Conservation (phyloP, 495 filamentous ascomycete genomes). For the Jackrogersella multiformis region DNA sequence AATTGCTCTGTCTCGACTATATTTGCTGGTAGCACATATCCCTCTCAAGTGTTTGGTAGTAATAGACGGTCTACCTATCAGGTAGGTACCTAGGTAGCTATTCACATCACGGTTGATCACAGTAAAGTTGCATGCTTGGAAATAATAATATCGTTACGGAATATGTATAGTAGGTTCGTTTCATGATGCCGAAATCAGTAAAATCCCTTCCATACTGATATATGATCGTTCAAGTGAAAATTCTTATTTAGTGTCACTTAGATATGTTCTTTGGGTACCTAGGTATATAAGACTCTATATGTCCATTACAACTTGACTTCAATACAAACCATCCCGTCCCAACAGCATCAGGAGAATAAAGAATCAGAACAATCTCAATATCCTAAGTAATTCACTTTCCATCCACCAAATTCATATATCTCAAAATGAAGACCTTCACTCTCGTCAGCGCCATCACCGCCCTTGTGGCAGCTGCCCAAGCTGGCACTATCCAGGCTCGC, state of each 20-base stretch:
- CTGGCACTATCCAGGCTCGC: slow-evolving; percentile 11
- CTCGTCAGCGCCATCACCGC: slow-evolving; percentile 2
- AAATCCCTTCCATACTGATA: neutral
- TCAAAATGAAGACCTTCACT: slow-evolving; percentile 18
- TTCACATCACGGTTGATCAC: neutral
- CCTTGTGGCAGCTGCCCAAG: neutral
- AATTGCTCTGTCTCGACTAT: neutral
- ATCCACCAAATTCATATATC: neutral
- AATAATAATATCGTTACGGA: slow-evolving; percentile 1
- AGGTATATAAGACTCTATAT: neutral
- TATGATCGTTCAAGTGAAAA: neutral
- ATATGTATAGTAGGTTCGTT: neutral
- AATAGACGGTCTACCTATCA: too few species aligned
- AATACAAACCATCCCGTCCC: neutral
- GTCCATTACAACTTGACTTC: neutral
- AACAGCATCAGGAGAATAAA: neutral
- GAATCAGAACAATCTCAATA: neutral
- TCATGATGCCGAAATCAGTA: slow-evolving; percentile 3
- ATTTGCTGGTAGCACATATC: neutral
- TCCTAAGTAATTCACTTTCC: neutral
- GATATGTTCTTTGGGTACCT: neutral
- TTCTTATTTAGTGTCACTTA: neutral
- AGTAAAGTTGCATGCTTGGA: neutral
- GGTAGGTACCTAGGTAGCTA: neutral
- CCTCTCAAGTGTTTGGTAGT: too few species aligned